phyloP scores from a whole-genome alignment of 805 yeast genomes.

The Saccharomycopsis vini region DNA sequence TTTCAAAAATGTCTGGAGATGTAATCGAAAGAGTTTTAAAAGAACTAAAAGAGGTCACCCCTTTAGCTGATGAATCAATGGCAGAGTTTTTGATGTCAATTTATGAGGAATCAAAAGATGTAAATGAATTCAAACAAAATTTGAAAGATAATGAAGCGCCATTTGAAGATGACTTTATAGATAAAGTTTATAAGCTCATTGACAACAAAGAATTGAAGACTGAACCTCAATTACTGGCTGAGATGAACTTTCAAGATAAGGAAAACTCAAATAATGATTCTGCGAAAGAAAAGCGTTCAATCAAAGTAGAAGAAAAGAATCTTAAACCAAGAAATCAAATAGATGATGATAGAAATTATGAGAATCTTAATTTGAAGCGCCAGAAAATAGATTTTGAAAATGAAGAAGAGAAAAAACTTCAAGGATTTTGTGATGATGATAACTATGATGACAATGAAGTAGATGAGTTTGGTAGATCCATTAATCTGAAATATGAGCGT shows the following conservation, averaged over 20 bases:
- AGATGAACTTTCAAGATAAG: background rate
- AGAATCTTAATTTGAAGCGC: too few species aligned
- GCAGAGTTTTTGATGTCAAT: conserved; percentile 40
- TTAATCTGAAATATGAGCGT: background rate
- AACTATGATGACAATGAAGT: conserved; percentile 2
- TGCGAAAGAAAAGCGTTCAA: background rate
- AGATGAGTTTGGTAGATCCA: conserved; percentile 12
- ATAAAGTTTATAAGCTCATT: conserved; percentile 12
- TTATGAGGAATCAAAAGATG: conserved; percentile 26
- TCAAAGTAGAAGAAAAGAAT: background rate
- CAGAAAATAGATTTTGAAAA: too few species aligned
- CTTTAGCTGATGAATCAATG: conserved; percentile 32
- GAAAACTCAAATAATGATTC: background rate
- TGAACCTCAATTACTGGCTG: background rate
- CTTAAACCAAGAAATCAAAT: too few species aligned
- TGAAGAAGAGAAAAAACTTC: too few species aligned
- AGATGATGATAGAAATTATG: too few species aligned
- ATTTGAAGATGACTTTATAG: conserved; percentile 24
- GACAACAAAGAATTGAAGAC: background rate
- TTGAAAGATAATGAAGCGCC: conserved; percentile 38
- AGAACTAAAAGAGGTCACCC: conserved; percentile 8
- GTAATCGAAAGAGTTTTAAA: conserved; percentile 5
- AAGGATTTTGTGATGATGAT: too few species aligned
- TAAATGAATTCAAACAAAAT: conserved; percentile 29
- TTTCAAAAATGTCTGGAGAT: too few species aligned